These are phyloP conservation scores for Blastomyces parvus DNA, from an alignment of 2,329 filamentous ascomycete genomes.

Conservation along the genomic window DNA sequence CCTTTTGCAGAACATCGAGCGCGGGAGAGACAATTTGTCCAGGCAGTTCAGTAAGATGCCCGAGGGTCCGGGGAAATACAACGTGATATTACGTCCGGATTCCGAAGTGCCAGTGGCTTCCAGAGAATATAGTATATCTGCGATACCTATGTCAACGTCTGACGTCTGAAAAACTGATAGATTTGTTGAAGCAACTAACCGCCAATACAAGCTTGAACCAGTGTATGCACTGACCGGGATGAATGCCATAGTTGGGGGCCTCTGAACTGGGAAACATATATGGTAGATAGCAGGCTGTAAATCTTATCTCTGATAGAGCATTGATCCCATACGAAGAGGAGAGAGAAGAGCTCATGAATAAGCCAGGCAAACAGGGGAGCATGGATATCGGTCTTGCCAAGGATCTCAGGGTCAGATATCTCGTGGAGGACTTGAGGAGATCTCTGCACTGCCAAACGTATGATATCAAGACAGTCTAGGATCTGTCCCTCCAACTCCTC, in stretches of 20 bases:
- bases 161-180: background rate
- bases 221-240: constrained; percentile 23
- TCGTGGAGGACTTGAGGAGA: constrained; percentile 59
- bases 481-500: constrained; percentile 40
- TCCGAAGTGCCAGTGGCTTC: constrained; percentile 24
- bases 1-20: constrained; percentile 21
- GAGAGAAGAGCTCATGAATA: constrained; percentile 42
- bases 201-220: constrained; percentile 28
- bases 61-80: constrained; percentile 22
- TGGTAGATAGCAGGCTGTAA: constrained; percentile 28
- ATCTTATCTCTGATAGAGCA: constrained; percentile 33
- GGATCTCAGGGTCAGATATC: constrained; percentile 51
- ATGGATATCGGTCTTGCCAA: constrained; percentile 36
- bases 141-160: constrained; percentile 6
- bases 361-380: constrained; percentile 48
- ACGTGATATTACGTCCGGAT: constrained; percentile 9
- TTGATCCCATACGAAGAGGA: constrained; percentile 37
- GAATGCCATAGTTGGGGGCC: constrained; percentile 24
- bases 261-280: constrained; percentile 27
- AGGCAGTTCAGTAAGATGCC: constrained; percentile 24
- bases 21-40: constrained; percentile 25
- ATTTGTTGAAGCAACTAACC: constrained; percentile 24
- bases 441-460: constrained; percentile 64
- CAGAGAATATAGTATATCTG: constrained; percentile 40
- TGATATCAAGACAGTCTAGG: constrained; percentile 65